Evolutionary conservation across 345 rosid species (phyloP).

Genomic region (Laguncularia racemosa): DNA sequence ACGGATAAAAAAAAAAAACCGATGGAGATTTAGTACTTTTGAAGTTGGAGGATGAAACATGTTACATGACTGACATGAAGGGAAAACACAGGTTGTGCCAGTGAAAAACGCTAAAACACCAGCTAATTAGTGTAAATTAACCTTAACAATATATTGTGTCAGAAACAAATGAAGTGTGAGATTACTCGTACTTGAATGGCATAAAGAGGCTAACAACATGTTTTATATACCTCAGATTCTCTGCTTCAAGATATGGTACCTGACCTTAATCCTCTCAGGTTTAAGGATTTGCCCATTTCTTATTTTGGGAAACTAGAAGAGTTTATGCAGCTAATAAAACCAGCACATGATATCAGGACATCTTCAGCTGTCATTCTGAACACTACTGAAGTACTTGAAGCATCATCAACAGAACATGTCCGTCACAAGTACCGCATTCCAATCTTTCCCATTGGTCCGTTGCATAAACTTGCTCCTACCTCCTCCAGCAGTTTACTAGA

Average conservation of each 20-base stretch:
- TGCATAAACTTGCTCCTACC: slow-evolving; percentile 1
- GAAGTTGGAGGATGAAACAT: too few species aligned
- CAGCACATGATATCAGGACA: not conserved
- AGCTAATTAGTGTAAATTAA: too few species aligned
- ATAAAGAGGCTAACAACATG: not conserved
- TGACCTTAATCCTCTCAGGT: slow-evolving; percentile 11
- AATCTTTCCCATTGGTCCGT: slow-evolving; percentile 10
- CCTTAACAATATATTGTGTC: too few species aligned
- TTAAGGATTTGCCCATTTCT: slow-evolving; percentile 17
- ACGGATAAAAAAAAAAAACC: too few species aligned
- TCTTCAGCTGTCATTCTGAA: slow-evolving; percentile 8
- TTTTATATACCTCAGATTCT: slow-evolving; percentile 10
- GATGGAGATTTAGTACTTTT: too few species aligned
- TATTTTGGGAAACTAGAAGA: slow-evolving; percentile 2
- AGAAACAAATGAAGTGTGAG: too few species aligned
- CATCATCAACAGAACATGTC: slow-evolving; percentile 2
- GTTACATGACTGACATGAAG: too few species aligned
- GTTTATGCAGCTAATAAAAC: slow-evolving; percentile 4
- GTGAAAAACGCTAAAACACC: too few species aligned
- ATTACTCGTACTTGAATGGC: too few species aligned
- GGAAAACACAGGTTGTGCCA: too few species aligned
- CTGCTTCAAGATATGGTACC: slow-evolving; percentile 9
- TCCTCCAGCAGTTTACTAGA: slow-evolving; percentile 13
- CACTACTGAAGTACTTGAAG: slow-evolving; percentile 11
- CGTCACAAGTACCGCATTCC: slow-evolving; percentile 4